phyloP scores from a whole-genome alignment of 202 grass and related monocot species.

The Zizania palustris region DNA sequence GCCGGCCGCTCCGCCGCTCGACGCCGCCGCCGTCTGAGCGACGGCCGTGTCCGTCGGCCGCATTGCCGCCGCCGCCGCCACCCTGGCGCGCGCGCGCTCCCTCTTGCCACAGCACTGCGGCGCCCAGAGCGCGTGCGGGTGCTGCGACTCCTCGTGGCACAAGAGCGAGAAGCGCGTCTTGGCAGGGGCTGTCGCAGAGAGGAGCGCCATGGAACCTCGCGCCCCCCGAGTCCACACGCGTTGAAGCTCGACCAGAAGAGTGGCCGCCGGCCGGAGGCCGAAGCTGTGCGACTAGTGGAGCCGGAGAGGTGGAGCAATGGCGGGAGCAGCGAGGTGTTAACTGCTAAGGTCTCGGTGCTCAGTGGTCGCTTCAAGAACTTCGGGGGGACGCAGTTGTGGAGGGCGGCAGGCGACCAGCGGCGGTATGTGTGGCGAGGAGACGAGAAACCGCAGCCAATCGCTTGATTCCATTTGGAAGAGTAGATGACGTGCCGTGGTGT shows the following conservation, averaged over 20 bases:
- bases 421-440: background rate
- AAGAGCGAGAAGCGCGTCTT: slow-evolving; percentile 47
- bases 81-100: slow-evolving; percentile 33
- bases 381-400: slow-evolving; percentile 7
- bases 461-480: slow-evolving; percentile 39
- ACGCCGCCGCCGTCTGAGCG: background rate
- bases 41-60: background rate
- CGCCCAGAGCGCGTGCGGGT: slow-evolving; percentile 14
- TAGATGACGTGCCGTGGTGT: background rate
- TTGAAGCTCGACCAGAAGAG: no score
- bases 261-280: slow-evolving; percentile 43
- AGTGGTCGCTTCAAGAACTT: slow-evolving; percentile 41
- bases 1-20: background rate
- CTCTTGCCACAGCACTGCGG: slow-evolving; percentile 26
- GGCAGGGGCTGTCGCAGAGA: slow-evolving; percentile 55
- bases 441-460: slow-evolving; percentile 47
- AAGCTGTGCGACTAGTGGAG: background rate
- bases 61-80: slow-evolving; percentile 41
- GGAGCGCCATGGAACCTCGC: slow-evolving; percentile 59
- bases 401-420: background rate
- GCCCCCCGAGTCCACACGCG: no score
- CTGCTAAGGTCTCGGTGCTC: background rate
- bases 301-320: background rate
- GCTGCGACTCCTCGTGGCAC: slow-evolving; percentile 46
- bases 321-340: slow-evolving; percentile 1